Evolutionary conservation across 352 stramenopile genomes (phyloP), one percentile per base, ranked within the genome.

Genomic region (Globisporangium splendens): DNA sequence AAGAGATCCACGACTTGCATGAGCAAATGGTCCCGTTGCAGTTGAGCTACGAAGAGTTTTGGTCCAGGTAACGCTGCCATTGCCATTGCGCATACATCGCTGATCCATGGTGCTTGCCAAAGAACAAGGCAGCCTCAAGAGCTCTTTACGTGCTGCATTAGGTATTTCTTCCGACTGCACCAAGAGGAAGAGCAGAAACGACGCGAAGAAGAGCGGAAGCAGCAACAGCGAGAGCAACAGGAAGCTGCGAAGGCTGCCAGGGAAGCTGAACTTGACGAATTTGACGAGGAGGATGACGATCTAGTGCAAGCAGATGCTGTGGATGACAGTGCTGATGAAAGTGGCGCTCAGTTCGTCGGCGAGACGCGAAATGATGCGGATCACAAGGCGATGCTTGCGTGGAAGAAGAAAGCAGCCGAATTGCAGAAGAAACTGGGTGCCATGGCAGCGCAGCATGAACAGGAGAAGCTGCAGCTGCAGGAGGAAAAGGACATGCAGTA

Each of bases 41-140:
- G 46, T 55, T 95, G 46, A 86, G 70, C 50, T 86, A 89, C 56
- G 81, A 91, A 54, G 85, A 95, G 66, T 95, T 95, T 53, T 95
- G 85, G 85, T 70, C 75, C 54, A 75, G 84, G 73, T 94, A 70
- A 33, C 5, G 28, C 42, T 43, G 3, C 17, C 44, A n/a, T 52
- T 50, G 18, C 5, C 24, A 31, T 31, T 31, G 24, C 24, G 24
- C 24, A 31, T 5, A 31, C 24, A 31, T 5, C 24, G 5, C 24
- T 31, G 24, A n/a, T n/a, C n/a, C n/a, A n/a, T n/a, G n/a, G 5
- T 31, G 24, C 24, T 31, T 50, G 28, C 39, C 8, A 8, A 17
- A 61, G 31, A 24, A 20, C 13, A 47, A 35, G 3, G 8, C 8
- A 38, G 5, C 11, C 1, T 20, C 14, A 46, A 15, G 31, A 47